Evolutionary conservation across 1,139 yeast species (phyloP).

Genomic region (Nematodospora anomalae): DNA sequence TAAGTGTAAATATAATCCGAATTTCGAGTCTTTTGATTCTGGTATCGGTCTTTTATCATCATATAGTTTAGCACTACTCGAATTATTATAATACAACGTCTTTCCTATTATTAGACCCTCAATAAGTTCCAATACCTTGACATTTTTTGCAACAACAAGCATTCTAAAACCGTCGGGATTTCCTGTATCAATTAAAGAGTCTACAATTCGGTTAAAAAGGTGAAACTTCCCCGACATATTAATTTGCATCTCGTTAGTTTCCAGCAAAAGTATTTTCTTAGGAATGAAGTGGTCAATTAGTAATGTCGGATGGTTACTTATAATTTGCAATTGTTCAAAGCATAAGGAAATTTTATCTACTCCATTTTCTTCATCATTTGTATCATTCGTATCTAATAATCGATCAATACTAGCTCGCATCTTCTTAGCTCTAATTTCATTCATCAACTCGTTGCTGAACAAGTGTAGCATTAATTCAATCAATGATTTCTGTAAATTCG

Average conservation of each 20-base stretch:
- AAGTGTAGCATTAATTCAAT: constrained; percentile 53
- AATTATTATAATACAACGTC: constrained; percentile 53
- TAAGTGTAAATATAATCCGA: constrained; percentile 16
- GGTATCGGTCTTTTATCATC: constrained; percentile 31
- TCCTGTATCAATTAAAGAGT: constrained; percentile 23
- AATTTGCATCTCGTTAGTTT: constrained; percentile 55
- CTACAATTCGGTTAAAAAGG: constrained; percentile 52
- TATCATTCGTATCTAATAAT: constrained; percentile 21
- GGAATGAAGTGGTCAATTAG: constrained; percentile 77
- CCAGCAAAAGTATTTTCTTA: constrained; percentile 61
- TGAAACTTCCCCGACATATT: constrained; percentile 60
- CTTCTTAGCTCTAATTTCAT: constrained; percentile 25
- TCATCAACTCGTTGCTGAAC: constrained; percentile 46
- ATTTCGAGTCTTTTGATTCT: constrained; percentile 3
- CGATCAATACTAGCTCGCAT: constrained; percentile 39
- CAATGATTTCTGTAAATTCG: constrained; percentile 56
- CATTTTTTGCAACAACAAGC: constrained; percentile 57
- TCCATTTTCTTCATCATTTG: constrained; percentile 11
- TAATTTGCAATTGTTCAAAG: constrained; percentile 48
- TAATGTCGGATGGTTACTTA: constrained; percentile 65
- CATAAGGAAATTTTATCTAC: constrained; percentile 29
- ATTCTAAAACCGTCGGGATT: constrained; percentile 27
- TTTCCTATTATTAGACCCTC: constrained; percentile 71
- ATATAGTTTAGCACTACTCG: constrained; percentile 60
- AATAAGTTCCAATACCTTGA: constrained; percentile 67